Evolutionary conservation across 768 basidiomycete species (phyloP), one percentile per base, ranked within the genome.

Genomic region (Grammothele lineata): DNA sequence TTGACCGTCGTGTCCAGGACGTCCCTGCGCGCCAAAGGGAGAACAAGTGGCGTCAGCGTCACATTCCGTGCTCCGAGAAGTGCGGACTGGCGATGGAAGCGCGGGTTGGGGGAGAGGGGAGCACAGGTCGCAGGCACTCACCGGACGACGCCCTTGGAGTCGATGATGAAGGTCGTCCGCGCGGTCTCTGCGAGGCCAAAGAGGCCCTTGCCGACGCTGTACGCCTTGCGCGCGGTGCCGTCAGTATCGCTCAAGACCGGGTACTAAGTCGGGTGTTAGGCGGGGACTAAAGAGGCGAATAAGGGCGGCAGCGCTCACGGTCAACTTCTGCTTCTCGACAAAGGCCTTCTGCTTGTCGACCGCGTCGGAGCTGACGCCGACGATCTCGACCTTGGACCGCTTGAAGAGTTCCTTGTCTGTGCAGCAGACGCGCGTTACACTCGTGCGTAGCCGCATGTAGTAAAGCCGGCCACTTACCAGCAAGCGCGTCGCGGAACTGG

Each of bases 121-220:
- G n/a, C n/a, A 32, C 44, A 25, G 27, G 27, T 40, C 27, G 34
- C 40, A 35, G 40, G 43, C 36, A 61, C 72, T 26, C 62, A 87
- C 81, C 75, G 73, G 23, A 92, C 69, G 37, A 80, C 67, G 8
- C 91, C 89, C 41, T 83, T 72, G 40, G 67, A 71, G 60, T 90
- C 87, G 50, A 92, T 80, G 56, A 92, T 71, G 59, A 90, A 84
- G 3, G 90, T 92, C 26, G 80, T 76, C 11, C 91, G 76, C 4
- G 78, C 76, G 14, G 45, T 48, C 34, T 78, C 73, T 0, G 68
- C 67, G 11, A 92, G 51, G 15, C 91, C 90, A 23, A 91, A 62
- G 52, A 92, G 55, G 1, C 79, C 78, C 55, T 77, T 83, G 10
- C 78, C 78, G n/a, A 89, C 73, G 1, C 72, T 66, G 57, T 86